A percentile compares a stretch with the other conserved stretches of the same genome.
phyloP scores from a whole-genome alignment of 495 filamentous ascomycete genomes.

The Penicillium salamii region DNA sequence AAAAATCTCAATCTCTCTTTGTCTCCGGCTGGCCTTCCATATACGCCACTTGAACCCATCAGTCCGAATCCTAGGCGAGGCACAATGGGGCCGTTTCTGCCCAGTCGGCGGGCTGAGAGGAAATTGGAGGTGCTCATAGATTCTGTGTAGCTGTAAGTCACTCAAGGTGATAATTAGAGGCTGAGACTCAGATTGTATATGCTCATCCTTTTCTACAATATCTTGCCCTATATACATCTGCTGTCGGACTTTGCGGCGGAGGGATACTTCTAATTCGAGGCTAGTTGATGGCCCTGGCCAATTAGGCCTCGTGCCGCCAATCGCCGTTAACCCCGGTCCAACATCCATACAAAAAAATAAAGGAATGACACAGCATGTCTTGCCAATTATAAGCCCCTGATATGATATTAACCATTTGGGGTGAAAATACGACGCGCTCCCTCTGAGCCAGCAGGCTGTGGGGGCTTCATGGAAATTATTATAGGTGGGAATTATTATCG shows the following conservation, averaged over 20 bases:
- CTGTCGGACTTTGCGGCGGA: too few relatives aligned
- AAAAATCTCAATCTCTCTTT: constrained; percentile 40
- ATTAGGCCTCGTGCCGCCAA: constrained; percentile 10
- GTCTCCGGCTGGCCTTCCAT: constrained; percentile 39
- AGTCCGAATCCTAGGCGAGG: constrained; percentile 53
- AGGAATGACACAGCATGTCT: background rate
- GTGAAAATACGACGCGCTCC: background rate
- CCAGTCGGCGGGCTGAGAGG: constrained; percentile 43
- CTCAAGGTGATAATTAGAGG: too few relatives aligned
- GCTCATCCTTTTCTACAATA: too few relatives aligned
- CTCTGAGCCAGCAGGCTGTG: background rate
- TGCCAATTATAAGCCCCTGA: too few relatives aligned
- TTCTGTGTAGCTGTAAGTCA: background rate
- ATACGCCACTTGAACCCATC: constrained; percentile 52
- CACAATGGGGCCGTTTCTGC: constrained; percentile 54
- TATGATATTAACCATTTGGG: too few relatives aligned
- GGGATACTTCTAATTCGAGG: too few relatives aligned
- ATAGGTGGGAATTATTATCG: too few relatives aligned
- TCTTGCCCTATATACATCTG: too few relatives aligned
- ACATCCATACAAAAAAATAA: background rate
- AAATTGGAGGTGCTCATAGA: constrained; percentile 2
- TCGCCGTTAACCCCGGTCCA: constrained; percentile 5
- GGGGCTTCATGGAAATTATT: too few relatives aligned
- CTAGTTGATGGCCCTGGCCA: background rate
- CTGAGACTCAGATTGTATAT: too few relatives aligned